Evolutionary conservation across 2,329 filamentous ascomycete species (phyloP).

Genomic region (Alternaria angustiovoidea): DNA sequence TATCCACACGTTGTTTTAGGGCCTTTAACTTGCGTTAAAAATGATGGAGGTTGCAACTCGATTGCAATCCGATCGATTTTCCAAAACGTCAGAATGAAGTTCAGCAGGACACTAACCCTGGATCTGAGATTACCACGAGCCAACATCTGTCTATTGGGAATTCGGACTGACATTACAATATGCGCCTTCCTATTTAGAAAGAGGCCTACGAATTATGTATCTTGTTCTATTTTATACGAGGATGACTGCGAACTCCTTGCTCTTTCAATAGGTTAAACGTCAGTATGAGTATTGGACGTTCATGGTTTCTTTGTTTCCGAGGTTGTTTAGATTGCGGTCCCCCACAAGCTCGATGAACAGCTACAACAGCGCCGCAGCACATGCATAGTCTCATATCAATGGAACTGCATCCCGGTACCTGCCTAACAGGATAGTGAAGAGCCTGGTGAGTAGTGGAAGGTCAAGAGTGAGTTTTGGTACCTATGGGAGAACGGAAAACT

Average conservation of each 20-base stretch:
- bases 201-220: background rate
- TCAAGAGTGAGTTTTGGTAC: background rate
- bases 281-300: background rate
- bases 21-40: background rate
- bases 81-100: background rate
- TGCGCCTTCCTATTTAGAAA: background rate
- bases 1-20: no score
- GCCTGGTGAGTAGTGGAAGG: background rate
- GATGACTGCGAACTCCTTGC: background rate
- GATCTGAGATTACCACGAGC: background rate
- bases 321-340: background rate
- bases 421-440: background rate
- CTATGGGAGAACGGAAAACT: background rate
- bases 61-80: background rate
- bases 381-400: background rate
- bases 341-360: background rate
- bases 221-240: background rate
- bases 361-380: background rate
- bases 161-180: background rate
- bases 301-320: background rate
- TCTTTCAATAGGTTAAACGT: background rate
- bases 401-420: background rate
- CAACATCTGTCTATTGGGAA: background rate
- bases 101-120: background rate
- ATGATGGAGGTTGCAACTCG: background rate